Percentiles rank a stretch among this genome's conserved stretches.
These are phyloP conservation scores for Candida namnaoensis DNA, from an alignment of 805 yeast species.

Conservation along the genomic window DNA sequence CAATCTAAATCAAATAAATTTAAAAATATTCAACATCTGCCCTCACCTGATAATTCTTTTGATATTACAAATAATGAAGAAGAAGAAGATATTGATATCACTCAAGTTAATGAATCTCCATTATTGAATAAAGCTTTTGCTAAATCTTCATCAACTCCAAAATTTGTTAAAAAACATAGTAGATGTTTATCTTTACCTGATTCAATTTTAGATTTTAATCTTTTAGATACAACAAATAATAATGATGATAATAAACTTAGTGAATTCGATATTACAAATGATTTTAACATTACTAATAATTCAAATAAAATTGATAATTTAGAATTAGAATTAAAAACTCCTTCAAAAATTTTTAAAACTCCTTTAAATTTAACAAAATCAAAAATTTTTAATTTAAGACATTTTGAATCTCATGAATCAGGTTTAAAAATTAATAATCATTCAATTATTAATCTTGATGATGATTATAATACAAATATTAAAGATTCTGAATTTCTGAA, in stretches of 20 bases:
- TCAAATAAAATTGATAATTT: no score
- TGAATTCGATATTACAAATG: no score
- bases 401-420: constrained; percentile 17
- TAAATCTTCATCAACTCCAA: not conserved
- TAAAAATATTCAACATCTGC: not conserved
- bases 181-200: constrained; percentile 4
- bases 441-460: not conserved
- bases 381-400: constrained; percentile 12
- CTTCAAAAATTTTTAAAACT: no score
- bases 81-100: not conserved
- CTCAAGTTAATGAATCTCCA: no score
- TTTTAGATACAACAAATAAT: no score
- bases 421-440: constrained; percentile 9
- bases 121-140: no score
- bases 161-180: not conserved
- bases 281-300: no score
- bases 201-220: not conserved
- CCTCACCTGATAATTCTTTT: not conserved
- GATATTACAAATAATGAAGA: not conserved
- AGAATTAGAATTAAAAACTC: no score
- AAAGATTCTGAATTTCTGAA: constrained; percentile 9
- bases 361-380: not conserved
- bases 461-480: constrained; percentile 3
- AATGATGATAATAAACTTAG: no score
- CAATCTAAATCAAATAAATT: not conserved